These are phyloP conservation scores for Fusarium tupiense DNA, from an alignment of 2,329 filamentous ascomycete species.

Conservation along the genomic window DNA sequence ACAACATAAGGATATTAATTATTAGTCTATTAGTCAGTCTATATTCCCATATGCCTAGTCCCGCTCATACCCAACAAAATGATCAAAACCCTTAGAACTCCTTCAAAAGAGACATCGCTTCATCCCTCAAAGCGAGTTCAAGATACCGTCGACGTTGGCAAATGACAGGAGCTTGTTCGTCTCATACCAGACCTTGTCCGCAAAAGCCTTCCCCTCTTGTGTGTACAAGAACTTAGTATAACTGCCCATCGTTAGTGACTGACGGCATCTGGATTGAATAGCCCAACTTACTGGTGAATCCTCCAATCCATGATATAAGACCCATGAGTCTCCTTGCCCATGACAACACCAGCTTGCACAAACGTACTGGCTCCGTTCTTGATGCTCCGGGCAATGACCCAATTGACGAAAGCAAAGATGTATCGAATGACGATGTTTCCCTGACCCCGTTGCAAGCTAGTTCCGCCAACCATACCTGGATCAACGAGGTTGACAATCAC, in stretches of 20 bases:
- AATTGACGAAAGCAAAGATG: slow-evolving; percentile 5
- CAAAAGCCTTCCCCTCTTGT: slow-evolving; percentile 47
- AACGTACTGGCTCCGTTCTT: slow-evolving; percentile 32
- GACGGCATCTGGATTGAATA: neutral
- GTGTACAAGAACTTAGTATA: slow-evolving; percentile 48
- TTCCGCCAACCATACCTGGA: slow-evolving; percentile 56
- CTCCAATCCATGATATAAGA: slow-evolving; percentile 40
- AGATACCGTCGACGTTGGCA: slow-evolving; percentile 35
- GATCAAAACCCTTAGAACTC: too few relatives aligned
- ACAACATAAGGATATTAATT: neutral
- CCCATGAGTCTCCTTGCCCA: slow-evolving; percentile 36
- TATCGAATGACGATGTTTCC: slow-evolving; percentile 27
- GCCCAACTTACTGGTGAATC: slow-evolving; percentile 35
- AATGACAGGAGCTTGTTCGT: slow-evolving; percentile 51
- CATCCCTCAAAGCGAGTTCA: slow-evolving; percentile 14
- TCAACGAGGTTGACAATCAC: slow-evolving; percentile 59
- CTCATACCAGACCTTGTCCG: slow-evolving; percentile 52
- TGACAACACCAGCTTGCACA: slow-evolving; percentile 36
- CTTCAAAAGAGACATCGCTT: neutral
- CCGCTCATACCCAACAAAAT: too few relatives aligned
- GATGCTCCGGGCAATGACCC: slow-evolving; percentile 17
- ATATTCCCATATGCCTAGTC: neutral
- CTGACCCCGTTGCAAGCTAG: slow-evolving; percentile 50
- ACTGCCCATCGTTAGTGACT: slow-evolving; percentile 4
- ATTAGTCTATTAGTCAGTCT: neutral